Base-by-base conservation (phyloP, 2,329 filamentous ascomycete species). In the Arthroderma uncinatum region DNA sequence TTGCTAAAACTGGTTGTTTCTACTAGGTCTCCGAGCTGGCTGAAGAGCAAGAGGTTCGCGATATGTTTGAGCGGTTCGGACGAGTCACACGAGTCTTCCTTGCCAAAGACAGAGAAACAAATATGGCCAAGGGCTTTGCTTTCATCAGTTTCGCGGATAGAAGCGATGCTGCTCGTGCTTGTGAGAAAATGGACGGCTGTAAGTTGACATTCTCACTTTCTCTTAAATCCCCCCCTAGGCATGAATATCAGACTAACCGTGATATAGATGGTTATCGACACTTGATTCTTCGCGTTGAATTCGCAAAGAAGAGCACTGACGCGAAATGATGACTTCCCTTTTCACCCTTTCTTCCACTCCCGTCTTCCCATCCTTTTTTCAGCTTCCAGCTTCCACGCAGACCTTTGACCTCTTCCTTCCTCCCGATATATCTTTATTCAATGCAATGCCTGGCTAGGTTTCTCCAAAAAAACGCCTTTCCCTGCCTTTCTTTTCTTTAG, bases 11-110 rank as follows among this genome's bases (percentile, higher is more conserved):
- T 57, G 23, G 54, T n/a, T 53, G 47, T 58, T 48, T 10, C 9
- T n/a, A 58, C 67, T 66, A 92, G 89, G 88, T 95, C 62, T 95
- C 89, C 72, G 93, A 98, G 74, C 87, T 97, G 80, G 93, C 93
- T 63, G 93, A 98, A 75, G 93, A 98, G 75, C 79, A 83, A 71
- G 93, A 98, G 74, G 81, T 98, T 64, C 88, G 93, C 71, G 90
- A 95, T 73, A 91, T 98, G 84, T 98, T 98, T 79, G 91, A 95
- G 78, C 84, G 93, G 65, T 96, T 93, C 73, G 93, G 93, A 69
- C 88, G 91, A 65, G 93, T 98, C 70, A 97, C 92, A 58, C 85
- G 93, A 73, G 93, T 98, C 54, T 98, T 98, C 81, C 76, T 98
- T 68, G 93, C 93, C 67, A 97, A 96, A 81, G 93, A 98, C 78